Evolutionary conservation across 2,329 filamentous ascomycete species (phyloP), one percentile per base, ranked within the genome.

Genomic region (Claviceps pusilla): DNA sequence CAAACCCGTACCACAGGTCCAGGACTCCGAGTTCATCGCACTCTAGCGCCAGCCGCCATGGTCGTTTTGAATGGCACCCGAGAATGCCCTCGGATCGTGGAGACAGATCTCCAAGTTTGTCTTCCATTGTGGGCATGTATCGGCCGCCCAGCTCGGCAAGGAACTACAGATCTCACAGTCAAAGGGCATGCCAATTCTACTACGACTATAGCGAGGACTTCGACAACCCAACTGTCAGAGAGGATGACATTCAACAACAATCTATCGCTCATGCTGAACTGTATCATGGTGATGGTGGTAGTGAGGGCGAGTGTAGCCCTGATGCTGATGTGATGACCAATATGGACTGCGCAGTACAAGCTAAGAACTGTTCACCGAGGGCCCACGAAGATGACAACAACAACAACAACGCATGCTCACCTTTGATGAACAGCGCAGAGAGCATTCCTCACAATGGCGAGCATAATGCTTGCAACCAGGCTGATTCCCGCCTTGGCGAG

Each of bases 131-230:
- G 11, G 73, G 76, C 55, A 73, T 76, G 69, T 76, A 78, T 52
- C 65, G 64, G 42, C 62, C 62, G 33, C 63, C 63, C 6, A 55
- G 58, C 24, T 57, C 60, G 16, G 52, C 60, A 53, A 65, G 63
- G 46, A 63, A 60, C 24, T 59, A 59, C 39, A 63, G 60, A 4
- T 64, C 61, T 41, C 55, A 61, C 35, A 56, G 65, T n/a, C 66
- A 64, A 54, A 59, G 65, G 48, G 54, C 59, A 41, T 61, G 68
- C 55, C 66, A 72, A 47, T 68, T 73, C 43, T 78, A 77, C 59
- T 78, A 78, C 57, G 76, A 79, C 59, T 78, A 78, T 59, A 73
- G 69, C 19, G 76, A 78, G 58, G 72, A 70, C 3, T 78, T 78
- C 52, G 73, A 76, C 19, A 66, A 62, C 48, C 63, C 61, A 19